Conservation (phyloP, 306 rosid species). For the Bauhinia variegata region DNA sequence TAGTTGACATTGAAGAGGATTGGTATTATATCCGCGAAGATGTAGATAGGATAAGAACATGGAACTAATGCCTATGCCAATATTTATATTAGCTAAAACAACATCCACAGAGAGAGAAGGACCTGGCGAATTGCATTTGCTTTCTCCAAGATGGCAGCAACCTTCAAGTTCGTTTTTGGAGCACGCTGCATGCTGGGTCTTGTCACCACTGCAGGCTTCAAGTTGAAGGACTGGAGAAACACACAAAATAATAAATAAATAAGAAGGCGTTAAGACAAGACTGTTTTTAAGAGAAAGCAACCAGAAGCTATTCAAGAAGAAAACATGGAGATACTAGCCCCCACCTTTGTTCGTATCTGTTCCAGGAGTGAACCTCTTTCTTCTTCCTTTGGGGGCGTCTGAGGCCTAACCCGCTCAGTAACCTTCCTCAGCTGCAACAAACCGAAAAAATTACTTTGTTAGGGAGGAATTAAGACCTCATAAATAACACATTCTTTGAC, state of each 20-base stretch:
- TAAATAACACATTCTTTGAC: slow-evolving; percentile 26
- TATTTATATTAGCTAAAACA: neutral
- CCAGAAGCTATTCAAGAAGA: slow-evolving; percentile 13
- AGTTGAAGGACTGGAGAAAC: slow-evolving; percentile 78
- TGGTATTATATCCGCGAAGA: neutral
- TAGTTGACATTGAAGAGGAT: slow-evolving; percentile 14
- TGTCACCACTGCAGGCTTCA: slow-evolving; percentile 72
- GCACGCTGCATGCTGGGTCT: slow-evolving; percentile 73
- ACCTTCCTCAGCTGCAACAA: slow-evolving; percentile 86
- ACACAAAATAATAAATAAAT: too few species aligned
- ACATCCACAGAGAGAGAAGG: slow-evolving; percentile 34
- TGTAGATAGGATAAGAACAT: neutral
- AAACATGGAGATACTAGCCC: slow-evolving; percentile 29
- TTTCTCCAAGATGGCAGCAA: slow-evolving; percentile 89
- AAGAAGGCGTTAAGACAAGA: slow-evolving; percentile 7
- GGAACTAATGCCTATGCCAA: neutral
- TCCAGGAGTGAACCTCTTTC: slow-evolving; percentile 81
- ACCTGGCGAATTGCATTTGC: slow-evolving; percentile 97
- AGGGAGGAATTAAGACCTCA: slow-evolving; percentile 33
- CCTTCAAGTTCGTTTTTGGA: slow-evolving; percentile 82
- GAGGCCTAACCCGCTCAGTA: slow-evolving; percentile 71
- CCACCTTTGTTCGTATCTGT: slow-evolving; percentile 90
- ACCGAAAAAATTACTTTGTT: slow-evolving; percentile 1
- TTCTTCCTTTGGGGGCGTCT: slow-evolving; percentile 64
- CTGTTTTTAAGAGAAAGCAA: slow-evolving; percentile 27